A percentile compares a stretch with the other conserved stretches of the same genome.
Evolutionary conservation across 768 basidiomycete genomes (phyloP).

Genomic region (Coprinopsis sp.): DNA sequence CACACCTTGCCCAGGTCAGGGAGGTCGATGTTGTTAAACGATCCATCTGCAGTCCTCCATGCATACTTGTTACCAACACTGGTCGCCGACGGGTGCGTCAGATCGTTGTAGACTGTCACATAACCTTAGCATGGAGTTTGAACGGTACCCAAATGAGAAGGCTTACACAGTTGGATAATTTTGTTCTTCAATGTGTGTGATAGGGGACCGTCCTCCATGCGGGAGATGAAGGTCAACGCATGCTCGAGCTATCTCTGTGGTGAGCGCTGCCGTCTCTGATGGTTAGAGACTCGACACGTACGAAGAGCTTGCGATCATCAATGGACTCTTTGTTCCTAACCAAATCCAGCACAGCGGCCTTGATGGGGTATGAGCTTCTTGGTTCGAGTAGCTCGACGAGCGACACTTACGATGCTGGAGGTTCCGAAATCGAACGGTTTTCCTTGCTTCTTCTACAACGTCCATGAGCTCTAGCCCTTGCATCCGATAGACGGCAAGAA

Average conservation of each 20-base stretch:
- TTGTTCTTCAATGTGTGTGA: conserved; percentile 37
- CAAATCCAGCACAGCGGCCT: conserved; percentile 61
- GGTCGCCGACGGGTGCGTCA: conserved; percentile 74
- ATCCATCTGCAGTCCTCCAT: conserved; percentile 75
- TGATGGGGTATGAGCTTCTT: neutral
- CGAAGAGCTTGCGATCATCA: conserved; percentile 76
- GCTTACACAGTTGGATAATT: conserved; percentile 55
- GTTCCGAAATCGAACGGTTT: conserved; percentile 30
- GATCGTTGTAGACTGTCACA: conserved; percentile 69
- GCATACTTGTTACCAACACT: conserved; percentile 57
- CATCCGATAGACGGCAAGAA: neutral
- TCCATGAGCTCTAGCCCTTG: neutral
- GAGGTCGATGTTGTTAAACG: conserved; percentile 62
- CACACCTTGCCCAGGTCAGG: conserved; percentile 67
- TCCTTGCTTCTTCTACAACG: conserved; percentile 42
- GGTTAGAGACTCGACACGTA: conserved; percentile 29
- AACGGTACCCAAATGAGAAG: neutral
- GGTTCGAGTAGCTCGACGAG: neutral
- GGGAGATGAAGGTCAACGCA: conserved; percentile 56
- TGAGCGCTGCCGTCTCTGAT: neutral
- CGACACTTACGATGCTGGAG: conserved; percentile 40
- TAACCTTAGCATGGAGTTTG: neutral
- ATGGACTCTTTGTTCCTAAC: conserved; percentile 55
- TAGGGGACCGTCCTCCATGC: conserved; percentile 45
- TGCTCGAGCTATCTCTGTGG: conserved; percentile 57